Evolutionary conservation across 2,329 filamentous ascomycete genomes (phyloP).

Genomic region (Aspergillus terreus): DNA sequence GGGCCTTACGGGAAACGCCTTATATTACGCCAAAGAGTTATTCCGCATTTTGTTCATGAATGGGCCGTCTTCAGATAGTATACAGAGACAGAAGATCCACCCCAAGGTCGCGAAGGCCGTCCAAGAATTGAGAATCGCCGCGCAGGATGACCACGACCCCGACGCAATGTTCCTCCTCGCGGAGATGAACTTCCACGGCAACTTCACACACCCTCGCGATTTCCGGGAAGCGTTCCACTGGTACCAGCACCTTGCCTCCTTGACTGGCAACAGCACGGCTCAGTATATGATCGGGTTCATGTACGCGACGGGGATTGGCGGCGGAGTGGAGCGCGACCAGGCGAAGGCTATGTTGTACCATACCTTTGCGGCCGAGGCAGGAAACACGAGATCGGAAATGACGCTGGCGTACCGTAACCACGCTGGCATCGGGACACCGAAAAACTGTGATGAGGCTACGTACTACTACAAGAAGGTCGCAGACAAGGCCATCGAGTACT

Average conservation of each 20-base stretch:
- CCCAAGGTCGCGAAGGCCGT: slow-evolving; percentile 55
- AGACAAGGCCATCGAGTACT: slow-evolving; percentile 86
- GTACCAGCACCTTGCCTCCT: slow-evolving; percentile 72
- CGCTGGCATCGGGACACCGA: slow-evolving; percentile 76
- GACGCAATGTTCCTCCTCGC: slow-evolving; percentile 88
- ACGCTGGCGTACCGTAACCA: slow-evolving; percentile 84
- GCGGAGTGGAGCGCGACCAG: slow-evolving; percentile 77
- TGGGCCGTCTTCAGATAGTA: slow-evolving; percentile 48
- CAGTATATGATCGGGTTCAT: slow-evolving; percentile 95
- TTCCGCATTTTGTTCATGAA: slow-evolving; percentile 65
- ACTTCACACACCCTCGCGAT: slow-evolving; percentile 81
- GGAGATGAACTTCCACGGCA: slow-evolving; percentile 95
- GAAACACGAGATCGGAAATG: slow-evolving; percentile 87
- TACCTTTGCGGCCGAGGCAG: slow-evolving; percentile 82
- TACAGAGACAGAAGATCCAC: slow-evolving; percentile 29
- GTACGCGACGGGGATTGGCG: slow-evolving; percentile 88
- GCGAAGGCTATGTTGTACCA: slow-evolving; percentile 91
- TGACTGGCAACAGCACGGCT: slow-evolving; percentile 83
- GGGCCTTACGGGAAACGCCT: slow-evolving; percentile 54
- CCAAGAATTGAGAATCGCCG: slow-evolving; percentile 56
- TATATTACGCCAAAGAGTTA: slow-evolving; percentile 60
- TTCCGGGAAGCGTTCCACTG: slow-evolving; percentile 74
- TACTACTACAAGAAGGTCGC: slow-evolving; percentile 91
- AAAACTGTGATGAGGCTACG: slow-evolving; percentile 79
- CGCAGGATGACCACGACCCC: slow-evolving; percentile 52